Evolutionary conservation across 345 rosid species (phyloP), one percentile per base, ranked within the genome.

Genomic region (Ceriops decandra): DNA sequence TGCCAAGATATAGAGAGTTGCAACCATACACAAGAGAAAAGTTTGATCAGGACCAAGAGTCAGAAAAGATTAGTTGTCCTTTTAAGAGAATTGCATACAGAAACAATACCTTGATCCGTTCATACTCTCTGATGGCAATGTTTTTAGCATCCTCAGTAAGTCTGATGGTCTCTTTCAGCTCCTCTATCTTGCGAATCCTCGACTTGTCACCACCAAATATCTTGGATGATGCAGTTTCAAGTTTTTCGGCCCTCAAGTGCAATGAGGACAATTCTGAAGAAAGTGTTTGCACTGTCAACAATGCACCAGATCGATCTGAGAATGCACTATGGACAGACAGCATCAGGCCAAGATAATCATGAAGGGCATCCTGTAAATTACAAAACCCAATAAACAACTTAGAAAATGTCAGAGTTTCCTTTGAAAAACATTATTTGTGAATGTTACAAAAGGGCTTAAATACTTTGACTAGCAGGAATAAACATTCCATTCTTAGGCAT

Each of bases 181-280:
- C 99, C 78, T 95, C 97, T 51, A 87, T 82, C 72, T 88, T 92
- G 66, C 84, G 88, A 74, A 92, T 83, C 85, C 98, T 85, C 46
- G 97, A 88, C 84, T 82, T 95, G 84, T 95, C 99, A 30, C 98
- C 98, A 24, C 99, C 99, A 88, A 88, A 95, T 73, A 92, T 85
- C 77, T 95, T 95, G 47, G 97, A 87, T 49, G 98, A 88, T 63
- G 93, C 96, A 69, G 88, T 93, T 81, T 95, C 96, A 75, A 92
- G 93, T 75, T 92, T 91, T 70, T 95, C 97, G 51, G 88, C 86
- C 79, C 89, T 92, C 13, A 68, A 76, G 27, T 90, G 83, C 83
- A 91, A 78, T 0, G 93, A 71, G 60, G 99, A 84, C 66, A 90
- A 73, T 36, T 95, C 98, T 51, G 99, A 82, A 47, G 88, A 68